phyloP scores from a whole-genome alignment of 2,329 filamentous ascomycete genomes.

The Diplodia sapinea region DNA sequence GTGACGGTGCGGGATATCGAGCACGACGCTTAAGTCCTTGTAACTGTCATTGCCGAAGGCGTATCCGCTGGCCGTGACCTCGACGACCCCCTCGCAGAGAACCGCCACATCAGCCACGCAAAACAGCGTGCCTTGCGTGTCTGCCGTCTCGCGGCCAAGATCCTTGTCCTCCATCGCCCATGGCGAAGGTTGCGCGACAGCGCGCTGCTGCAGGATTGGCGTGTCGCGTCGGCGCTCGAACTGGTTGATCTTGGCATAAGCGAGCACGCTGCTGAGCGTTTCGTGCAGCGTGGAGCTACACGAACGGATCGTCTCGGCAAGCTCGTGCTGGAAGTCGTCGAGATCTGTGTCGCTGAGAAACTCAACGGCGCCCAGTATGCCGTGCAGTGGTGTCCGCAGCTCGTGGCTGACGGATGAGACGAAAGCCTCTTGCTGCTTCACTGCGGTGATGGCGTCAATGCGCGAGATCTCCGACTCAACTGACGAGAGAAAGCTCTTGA shows the following conservation, averaged over 20 bases:
- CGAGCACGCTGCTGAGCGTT: constrained; percentile 44
- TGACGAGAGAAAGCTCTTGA: constrained; percentile 33
- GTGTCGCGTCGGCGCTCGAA: constrained; percentile 32
- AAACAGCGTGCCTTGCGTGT: not conserved
- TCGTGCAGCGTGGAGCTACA: constrained; percentile 52
- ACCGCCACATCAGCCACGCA: constrained; percentile 4
- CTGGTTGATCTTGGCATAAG: constrained; percentile 46
- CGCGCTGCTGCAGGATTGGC: constrained; percentile 26
- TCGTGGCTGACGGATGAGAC: constrained; percentile 52
- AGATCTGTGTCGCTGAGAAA: constrained; percentile 34
- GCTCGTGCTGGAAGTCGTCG: constrained; percentile 15
- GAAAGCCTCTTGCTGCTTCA: constrained; percentile 38
- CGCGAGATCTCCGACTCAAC: constrained; percentile 20
- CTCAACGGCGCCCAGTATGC: constrained; percentile 27
- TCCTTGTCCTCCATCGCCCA: constrained; percentile 3
- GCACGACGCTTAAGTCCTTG: constrained; percentile 12
- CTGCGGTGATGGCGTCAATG: constrained; percentile 5
- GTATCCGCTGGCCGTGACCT: constrained; percentile 12
- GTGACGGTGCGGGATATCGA: constrained; percentile 5
- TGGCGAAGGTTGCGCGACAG: not conserved
- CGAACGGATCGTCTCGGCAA: constrained; percentile 41
- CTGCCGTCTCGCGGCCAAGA: not conserved
- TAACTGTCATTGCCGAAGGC: not conserved
- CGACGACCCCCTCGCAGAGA: constrained; percentile 26
- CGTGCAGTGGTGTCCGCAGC: constrained; percentile 19